Percentiles rank a stretch among this genome's conserved stretches.
These are phyloP conservation scores for Thymus quinquecostatus DNA, from an alignment of 257 asterid species.

Conservation along the genomic window DNA sequence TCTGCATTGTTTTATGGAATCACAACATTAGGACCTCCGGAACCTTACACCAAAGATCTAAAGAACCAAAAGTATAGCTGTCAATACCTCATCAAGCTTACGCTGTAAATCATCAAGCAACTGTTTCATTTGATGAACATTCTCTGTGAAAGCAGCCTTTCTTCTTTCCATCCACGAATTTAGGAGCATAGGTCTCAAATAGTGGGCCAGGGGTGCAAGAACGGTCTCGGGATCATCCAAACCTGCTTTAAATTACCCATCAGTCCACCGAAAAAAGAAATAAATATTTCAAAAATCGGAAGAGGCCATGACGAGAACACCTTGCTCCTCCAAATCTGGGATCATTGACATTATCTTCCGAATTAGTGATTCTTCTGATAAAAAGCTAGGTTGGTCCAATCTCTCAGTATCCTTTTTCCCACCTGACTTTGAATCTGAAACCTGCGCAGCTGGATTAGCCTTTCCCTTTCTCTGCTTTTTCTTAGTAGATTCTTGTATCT, in stretches of 20 bases:
- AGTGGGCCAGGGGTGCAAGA: slow-evolving; percentile 76
- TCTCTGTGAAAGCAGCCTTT: slow-evolving; percentile 84
- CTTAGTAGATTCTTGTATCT: slow-evolving; percentile 69
- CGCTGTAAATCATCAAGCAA: slow-evolving; percentile 81
- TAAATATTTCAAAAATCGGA: slow-evolving; percentile 22
- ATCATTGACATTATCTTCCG: slow-evolving; percentile 66
- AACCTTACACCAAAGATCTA: background rate
- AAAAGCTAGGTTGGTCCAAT: slow-evolving; percentile 54
- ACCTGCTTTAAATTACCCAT: slow-evolving; percentile 46
- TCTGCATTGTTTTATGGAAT: slow-evolving; percentile 3
- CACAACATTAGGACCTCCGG: slow-evolving; percentile 12
- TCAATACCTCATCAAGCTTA: slow-evolving; percentile 87
- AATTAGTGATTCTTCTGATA: slow-evolving; percentile 79
- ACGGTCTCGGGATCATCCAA: slow-evolving; percentile 74
- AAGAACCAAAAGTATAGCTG: slow-evolving; percentile 29
- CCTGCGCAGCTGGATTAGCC: slow-evolving; percentile 56
- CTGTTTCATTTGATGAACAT: slow-evolving; percentile 77
- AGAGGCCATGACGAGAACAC: slow-evolving; percentile 39
- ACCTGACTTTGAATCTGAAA: slow-evolving; percentile 62
- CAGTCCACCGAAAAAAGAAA: slow-evolving; percentile 14
- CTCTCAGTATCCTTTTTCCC: slow-evolving; percentile 64
- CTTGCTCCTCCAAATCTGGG: slow-evolving; percentile 93
- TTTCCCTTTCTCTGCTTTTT: slow-evolving; percentile 79
- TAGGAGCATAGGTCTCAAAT: slow-evolving; percentile 87
- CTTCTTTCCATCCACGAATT: slow-evolving; percentile 82